phyloP scores from a whole-genome alignment of 2,329 filamentous ascomycete species.

The Ambrosiella beaveri region DNA sequence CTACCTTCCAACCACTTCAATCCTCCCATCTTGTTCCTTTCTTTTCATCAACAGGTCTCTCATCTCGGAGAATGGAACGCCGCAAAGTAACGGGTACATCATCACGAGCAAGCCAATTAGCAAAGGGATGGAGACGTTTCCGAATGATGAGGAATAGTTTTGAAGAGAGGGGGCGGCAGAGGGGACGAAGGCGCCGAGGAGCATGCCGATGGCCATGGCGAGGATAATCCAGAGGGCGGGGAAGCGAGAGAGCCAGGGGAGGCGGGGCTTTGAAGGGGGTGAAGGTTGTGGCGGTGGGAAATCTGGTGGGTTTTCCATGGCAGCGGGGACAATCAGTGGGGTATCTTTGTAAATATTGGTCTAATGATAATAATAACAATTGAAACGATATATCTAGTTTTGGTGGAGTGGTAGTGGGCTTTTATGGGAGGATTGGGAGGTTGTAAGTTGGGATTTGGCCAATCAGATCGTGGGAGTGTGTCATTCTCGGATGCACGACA shows the following conservation, averaged over 20 bases:
- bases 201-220: slow-evolving; percentile 58
- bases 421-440: background rate
- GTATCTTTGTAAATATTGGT: background rate
- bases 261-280: slow-evolving; percentile 14
- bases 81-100: slow-evolving; percentile 91
- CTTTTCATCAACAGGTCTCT: background rate
- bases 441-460: background rate
- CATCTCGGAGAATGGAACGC: slow-evolving; percentile 50
- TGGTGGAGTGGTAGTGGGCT: background rate
- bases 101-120: slow-evolving; percentile 70
- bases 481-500: background rate
- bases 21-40: background rate
- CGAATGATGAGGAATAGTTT: slow-evolving; percentile 40
- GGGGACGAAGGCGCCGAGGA: slow-evolving; percentile 59
- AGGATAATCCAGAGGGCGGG: slow-evolving; percentile 60
- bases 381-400: background rate
- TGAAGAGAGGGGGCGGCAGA: slow-evolving; percentile 44
- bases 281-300: background rate
- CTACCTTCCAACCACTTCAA: background rate
- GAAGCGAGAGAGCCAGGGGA: slow-evolving; percentile 44
- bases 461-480: background rate
- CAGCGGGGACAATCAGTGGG: background rate
- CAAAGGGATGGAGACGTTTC: slow-evolving; percentile 53
- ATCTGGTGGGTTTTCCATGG: background rate
- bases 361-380: background rate